Evolutionary conservation across 1,284 basidiomycete genomes (phyloP).

Genomic region (Bondarzewia mesenterica): DNA sequence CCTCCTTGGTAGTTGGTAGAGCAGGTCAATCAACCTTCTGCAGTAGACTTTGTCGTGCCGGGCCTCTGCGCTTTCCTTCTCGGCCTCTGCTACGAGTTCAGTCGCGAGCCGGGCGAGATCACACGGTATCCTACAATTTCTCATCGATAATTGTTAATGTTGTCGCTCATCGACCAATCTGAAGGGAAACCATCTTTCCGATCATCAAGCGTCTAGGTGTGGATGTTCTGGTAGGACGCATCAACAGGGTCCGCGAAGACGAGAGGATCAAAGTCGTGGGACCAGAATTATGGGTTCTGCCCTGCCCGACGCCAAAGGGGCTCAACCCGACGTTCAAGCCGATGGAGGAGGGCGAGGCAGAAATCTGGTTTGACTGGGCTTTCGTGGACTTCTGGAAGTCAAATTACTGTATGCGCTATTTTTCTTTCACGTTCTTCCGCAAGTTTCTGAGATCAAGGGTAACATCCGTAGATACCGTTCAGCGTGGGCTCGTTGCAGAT

Average conservation of each 20-base stretch:
- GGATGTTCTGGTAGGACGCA: slow-evolving; percentile 84
- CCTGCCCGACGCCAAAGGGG: slow-evolving; percentile 30
- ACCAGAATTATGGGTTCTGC: slow-evolving; percentile 64
- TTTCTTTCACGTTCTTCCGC: neutral
- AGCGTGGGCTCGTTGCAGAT: slow-evolving; percentile 56
- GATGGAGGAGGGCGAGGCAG: slow-evolving; percentile 55
- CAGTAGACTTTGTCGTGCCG: slow-evolving; percentile 82
- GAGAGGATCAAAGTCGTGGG: slow-evolving; percentile 84
- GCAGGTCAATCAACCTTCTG: slow-evolving; percentile 83
- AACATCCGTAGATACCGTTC: slow-evolving; percentile 54
- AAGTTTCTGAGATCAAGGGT: neutral
- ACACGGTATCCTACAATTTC: slow-evolving; percentile 48
- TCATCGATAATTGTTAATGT: neutral
- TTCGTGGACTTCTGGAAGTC: slow-evolving; percentile 99
- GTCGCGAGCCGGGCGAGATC: slow-evolving; percentile 87
- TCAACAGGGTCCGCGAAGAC: slow-evolving; percentile 84
- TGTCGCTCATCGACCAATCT: neutral
- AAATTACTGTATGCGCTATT: slow-evolving; percentile 72
- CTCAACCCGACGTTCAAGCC: slow-evolving; percentile 24
- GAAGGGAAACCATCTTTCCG: slow-evolving; percentile 75
- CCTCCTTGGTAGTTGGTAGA: slow-evolving; percentile 66
- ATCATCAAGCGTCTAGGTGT: slow-evolving; percentile 83
- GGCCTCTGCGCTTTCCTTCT: slow-evolving; percentile 89
- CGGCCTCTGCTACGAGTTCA: slow-evolving; percentile 92
- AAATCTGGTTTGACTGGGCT: slow-evolving; percentile 96